Conservation (phyloP, 2,329 filamentous ascomycete species). For the Penicillium sp. region DNA sequence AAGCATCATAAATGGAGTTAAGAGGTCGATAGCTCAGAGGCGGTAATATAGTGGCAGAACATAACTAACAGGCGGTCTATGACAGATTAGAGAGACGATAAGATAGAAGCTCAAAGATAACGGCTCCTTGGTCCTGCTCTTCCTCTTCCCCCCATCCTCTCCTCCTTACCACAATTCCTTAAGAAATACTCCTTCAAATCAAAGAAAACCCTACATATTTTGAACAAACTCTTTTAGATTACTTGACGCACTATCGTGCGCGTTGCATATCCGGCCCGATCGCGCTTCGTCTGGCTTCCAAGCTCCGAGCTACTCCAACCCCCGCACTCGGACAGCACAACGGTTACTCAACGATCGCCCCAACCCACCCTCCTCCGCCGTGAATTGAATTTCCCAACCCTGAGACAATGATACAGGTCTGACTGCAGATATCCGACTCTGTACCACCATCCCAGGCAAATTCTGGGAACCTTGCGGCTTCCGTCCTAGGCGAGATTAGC, state of each 20-base stretch:
- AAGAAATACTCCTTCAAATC: neutral
- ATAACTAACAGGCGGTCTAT: neutral
- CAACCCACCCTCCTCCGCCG: neutral
- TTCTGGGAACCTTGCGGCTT: slow-evolving; percentile 1
- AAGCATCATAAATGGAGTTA: neutral
- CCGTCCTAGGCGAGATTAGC: slow-evolving; percentile 5
- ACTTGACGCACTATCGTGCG: neutral
- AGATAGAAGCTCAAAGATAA: slow-evolving; percentile 8
- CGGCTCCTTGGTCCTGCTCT: slow-evolving; percentile 5
- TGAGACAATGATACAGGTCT: slow-evolving; percentile 9
- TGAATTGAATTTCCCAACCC: neutral
- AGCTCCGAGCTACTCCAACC: slow-evolving; percentile 13
- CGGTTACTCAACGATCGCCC: slow-evolving; percentile 1
- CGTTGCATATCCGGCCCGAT: neutral
- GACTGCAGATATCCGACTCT: slow-evolving; percentile 5
- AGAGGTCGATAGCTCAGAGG: neutral
- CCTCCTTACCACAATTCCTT: neutral
- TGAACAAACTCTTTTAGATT: neutral
- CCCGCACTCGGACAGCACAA: slow-evolving; percentile 8
- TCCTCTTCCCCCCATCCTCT: slow-evolving; percentile 2
- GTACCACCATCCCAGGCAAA: slow-evolving; percentile 5
- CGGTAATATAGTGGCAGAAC: neutral
- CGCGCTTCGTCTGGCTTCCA: neutral
- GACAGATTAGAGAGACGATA: neutral
- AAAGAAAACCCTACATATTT: neutral